Conservation (phyloP, 345 rosid species). For the Cardamine resedifolia region DNA sequence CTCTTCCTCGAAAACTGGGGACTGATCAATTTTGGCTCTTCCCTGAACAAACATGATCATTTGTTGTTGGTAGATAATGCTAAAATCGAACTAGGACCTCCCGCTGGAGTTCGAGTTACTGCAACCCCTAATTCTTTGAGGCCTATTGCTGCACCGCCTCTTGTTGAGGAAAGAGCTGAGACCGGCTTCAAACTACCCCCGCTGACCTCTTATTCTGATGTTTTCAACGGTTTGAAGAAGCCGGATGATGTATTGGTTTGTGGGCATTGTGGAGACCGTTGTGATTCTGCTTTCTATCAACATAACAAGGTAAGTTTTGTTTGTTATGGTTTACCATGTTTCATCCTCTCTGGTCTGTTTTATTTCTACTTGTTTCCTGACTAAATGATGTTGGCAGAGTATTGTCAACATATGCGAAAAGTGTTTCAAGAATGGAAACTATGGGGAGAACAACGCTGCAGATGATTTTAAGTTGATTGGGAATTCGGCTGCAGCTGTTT, state of each 20-base stretch:
- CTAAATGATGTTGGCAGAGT: slow-evolving; percentile 45
- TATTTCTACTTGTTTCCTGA: background rate
- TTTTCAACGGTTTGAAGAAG: slow-evolving; percentile 50
- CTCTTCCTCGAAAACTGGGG: slow-evolving; percentile 71
- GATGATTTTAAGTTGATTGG: slow-evolving; percentile 62
- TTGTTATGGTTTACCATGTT: background rate
- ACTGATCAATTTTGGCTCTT: slow-evolving; percentile 60
- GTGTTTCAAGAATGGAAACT: slow-evolving; percentile 60
- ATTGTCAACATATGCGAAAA: slow-evolving; percentile 50
- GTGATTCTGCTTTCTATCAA: slow-evolving; percentile 53
- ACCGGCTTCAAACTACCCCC: slow-evolving; percentile 53
- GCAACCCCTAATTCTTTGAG: slow-evolving; percentile 66
- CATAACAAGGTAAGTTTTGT: slow-evolving; percentile 48
- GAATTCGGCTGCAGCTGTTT: slow-evolving; percentile 42
- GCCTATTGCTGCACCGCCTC: slow-evolving; percentile 49
- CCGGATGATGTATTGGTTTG: slow-evolving; percentile 40
- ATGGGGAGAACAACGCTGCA: slow-evolving; percentile 57
- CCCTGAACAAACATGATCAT: background rate
- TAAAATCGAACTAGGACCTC: slow-evolving; percentile 66
- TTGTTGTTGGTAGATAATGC: slow-evolving; percentile 32
- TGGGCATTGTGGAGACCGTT: slow-evolving; percentile 51
- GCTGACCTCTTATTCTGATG: slow-evolving; percentile 73
- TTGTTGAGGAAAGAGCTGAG: slow-evolving; percentile 34
- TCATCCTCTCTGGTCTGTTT: background rate
- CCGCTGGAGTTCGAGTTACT: slow-evolving; percentile 72